A percentile compares a stretch with the other conserved stretches of the same genome.
Evolutionary conservation across 202 grass and related monocot genomes (phyloP).

Genomic region (Carex arenaria): DNA sequence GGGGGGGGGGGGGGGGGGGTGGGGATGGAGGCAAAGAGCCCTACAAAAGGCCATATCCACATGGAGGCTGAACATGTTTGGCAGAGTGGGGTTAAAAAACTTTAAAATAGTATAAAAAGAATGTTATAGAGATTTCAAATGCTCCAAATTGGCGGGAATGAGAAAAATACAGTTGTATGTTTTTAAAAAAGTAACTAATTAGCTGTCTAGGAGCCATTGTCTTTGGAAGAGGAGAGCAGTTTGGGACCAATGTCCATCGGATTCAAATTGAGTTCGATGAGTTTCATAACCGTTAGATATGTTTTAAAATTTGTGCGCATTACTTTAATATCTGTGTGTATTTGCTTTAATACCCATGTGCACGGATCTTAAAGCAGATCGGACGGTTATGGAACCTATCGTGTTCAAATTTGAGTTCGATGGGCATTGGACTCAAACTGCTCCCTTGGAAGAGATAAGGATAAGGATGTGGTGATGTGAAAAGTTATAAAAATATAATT

Average conservation of each 20-base stretch:
- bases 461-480: not conserved
- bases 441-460: not conserved
- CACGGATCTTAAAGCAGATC: too few relatives aligned
- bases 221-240: not conserved
- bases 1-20: too few relatives aligned
- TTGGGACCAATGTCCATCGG: too few relatives aligned
- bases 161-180: not conserved
- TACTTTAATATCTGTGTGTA: too few relatives aligned
- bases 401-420: too few relatives aligned
- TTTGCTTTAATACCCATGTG: too few relatives aligned
- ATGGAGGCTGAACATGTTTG: conserved; percentile 11
- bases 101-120: not conserved
- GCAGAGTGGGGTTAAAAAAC: conserved; percentile 2
- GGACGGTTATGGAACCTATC: too few relatives aligned
- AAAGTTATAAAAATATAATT: not conserved
- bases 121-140: conserved; percentile 19
- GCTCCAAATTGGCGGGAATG: conserved; percentile 11
- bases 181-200: not conserved
- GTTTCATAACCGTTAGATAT: too few relatives aligned
- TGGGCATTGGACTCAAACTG: too few relatives aligned
- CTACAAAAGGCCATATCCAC: conserved; percentile 10
- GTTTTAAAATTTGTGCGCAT: too few relatives aligned
- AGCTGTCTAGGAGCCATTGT: not conserved
- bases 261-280: too few relatives aligned
- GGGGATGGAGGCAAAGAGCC: not conserved